Evolutionary conservation across 1,284 basidiomycete species (phyloP).

Genomic region (Ganoderma boninense): DNA sequence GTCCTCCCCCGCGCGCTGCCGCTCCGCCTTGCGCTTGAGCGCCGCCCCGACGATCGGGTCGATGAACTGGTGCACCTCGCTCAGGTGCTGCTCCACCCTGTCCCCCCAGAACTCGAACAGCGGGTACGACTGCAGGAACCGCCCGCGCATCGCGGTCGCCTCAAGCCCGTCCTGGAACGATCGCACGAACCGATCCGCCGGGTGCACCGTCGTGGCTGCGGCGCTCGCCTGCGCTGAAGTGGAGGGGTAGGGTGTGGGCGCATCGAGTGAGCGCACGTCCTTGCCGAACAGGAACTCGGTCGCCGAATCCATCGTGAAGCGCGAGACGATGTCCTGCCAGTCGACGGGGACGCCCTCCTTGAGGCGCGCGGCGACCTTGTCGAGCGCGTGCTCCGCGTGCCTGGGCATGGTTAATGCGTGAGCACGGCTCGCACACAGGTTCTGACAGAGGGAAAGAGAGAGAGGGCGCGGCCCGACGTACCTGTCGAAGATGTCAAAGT

Average conservation of each 20-base stretch:
- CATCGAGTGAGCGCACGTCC: conserved; percentile 43
- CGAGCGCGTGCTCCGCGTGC: conserved; percentile 41
- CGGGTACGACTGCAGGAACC: conserved; percentile 53
- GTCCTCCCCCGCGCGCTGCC: conserved; percentile 1
- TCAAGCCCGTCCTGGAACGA: conserved; percentile 46
- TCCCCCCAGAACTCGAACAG: conserved; percentile 57
- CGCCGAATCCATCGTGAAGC: conserved; percentile 50
- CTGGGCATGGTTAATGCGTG: too few relatives aligned
- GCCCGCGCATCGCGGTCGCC: conserved; percentile 48
- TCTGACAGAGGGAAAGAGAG: too few relatives aligned
- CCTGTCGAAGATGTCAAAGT: conserved; percentile 62
- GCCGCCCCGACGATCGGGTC: conserved; percentile 60
- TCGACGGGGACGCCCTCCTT: conserved; percentile 55
- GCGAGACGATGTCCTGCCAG: conserved; percentile 52
- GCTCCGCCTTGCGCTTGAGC: conserved; percentile 44
- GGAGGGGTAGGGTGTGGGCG: conserved; percentile 39
- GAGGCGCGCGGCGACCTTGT: conserved; percentile 47
- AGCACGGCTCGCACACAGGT: too few relatives aligned
- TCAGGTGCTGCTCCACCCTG: conserved; percentile 52
- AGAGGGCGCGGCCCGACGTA: too few relatives aligned
- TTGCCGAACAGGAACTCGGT: conserved; percentile 52
- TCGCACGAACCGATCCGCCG: conserved; percentile 40
- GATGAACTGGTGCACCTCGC: conserved; percentile 56
- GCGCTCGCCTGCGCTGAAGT: too few relatives aligned
- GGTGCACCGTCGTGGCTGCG: too few relatives aligned